Percentiles rank a stretch among this genome's conserved stretches.
These are phyloP conservation scores for Melanomma pulvis-pyrius DNA, from an alignment of 495 filamentous ascomycete species.

Conservation along the genomic window DNA sequence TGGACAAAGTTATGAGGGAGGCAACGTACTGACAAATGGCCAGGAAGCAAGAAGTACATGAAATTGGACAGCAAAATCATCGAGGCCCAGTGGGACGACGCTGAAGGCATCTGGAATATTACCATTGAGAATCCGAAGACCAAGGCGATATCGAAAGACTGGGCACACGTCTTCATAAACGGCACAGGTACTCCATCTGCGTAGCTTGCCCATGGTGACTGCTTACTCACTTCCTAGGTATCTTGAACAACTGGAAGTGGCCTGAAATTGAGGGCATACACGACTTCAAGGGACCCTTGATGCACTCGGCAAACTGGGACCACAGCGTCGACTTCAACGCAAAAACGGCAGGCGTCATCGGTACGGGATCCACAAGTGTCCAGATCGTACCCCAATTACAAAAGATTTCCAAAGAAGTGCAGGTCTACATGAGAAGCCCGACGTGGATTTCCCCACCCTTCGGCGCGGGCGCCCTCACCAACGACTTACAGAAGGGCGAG, in stretches of 20 bases:
- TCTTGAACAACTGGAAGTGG: conserved; percentile 42
- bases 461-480: conserved; percentile 27
- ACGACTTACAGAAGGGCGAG: conserved; percentile 30
- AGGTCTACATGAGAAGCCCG: conserved; percentile 36
- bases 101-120: conserved; percentile 37
- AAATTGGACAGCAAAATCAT: conserved; percentile 42
- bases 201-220: neutral
- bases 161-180: conserved; percentile 42
- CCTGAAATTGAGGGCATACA: conserved; percentile 38
- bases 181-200: conserved; percentile 28
- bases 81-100: conserved; percentile 39
- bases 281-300: conserved; percentile 35
- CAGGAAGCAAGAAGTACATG: conserved; percentile 39
- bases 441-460: conserved; percentile 42
- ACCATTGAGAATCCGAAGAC: conserved; percentile 32
- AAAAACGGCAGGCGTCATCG: conserved; percentile 62
- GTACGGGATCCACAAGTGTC: conserved; percentile 44
- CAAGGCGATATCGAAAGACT: conserved; percentile 26
- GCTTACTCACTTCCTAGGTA: conserved; percentile 22
- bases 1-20: neutral
- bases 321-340: conserved; percentile 55
- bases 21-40: neutral
- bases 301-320: conserved; percentile 62
- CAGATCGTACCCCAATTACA: conserved; percentile 41
- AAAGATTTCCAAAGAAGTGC: conserved; percentile 38